Evolutionary conservation across 2,329 filamentous ascomycete species (phyloP).

Genomic region (Plenodomus lindquistii): DNA sequence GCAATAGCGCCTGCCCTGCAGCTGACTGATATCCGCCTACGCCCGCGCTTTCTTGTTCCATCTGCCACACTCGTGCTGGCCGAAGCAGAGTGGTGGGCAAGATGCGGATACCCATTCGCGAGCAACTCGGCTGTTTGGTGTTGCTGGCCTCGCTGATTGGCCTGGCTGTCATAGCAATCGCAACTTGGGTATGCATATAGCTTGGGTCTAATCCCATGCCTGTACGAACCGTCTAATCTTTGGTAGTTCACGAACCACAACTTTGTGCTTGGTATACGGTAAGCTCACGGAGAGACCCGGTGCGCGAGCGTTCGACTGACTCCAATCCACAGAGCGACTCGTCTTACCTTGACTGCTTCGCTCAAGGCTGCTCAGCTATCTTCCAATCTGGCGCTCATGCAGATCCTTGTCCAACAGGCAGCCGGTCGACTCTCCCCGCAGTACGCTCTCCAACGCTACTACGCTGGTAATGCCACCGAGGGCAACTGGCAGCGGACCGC

Average conservation of each 20-base stretch:
- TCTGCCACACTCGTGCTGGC: constrained; percentile 2
- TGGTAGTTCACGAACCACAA: constrained; percentile 61
- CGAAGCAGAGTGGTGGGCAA: constrained; percentile 39
- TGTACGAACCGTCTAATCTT: constrained; percentile 2
- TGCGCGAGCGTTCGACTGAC: constrained; percentile 2
- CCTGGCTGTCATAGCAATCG: constrained; percentile 77
- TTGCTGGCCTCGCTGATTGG: constrained; percentile 73
- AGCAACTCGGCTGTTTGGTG: constrained; percentile 83
- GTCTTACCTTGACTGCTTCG: constrained; percentile 77
- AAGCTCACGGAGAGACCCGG: background rate
- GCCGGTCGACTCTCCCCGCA: constrained; percentile 65
- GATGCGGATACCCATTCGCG: constrained; percentile 86
- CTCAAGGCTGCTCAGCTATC: constrained; percentile 83
- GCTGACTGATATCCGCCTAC: constrained; percentile 18
- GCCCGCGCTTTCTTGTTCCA: constrained; percentile 3
- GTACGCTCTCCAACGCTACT: constrained; percentile 55
- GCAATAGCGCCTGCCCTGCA: constrained; percentile 10
- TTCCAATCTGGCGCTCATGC: constrained; percentile 76
- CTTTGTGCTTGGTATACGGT: constrained; percentile 62
- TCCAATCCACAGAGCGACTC: constrained; percentile 51
- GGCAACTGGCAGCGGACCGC: constrained; percentile 64
- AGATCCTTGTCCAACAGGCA: constrained; percentile 73
- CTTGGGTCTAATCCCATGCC: background rate
- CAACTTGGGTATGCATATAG: constrained; percentile 57
- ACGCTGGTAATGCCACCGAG: constrained; percentile 57